Conservation (phyloP, 495 filamentous ascomycete species). For the Penicillium parvum region DNA sequence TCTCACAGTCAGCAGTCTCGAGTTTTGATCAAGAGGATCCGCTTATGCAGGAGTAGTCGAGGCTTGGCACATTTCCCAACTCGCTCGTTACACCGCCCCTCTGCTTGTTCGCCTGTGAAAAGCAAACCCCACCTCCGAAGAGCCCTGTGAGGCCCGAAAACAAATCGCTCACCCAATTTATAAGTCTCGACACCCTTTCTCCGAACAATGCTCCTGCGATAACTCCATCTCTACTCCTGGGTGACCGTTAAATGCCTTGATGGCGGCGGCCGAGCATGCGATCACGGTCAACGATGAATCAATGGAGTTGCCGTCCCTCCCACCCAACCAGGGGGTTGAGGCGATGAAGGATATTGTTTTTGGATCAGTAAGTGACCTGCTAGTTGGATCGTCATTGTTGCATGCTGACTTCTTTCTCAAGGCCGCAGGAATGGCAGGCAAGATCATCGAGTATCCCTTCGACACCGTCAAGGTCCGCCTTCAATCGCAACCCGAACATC, state of each 20-base stretch:
- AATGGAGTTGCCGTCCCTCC: slow-evolving; percentile 40
- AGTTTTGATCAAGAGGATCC: too few species aligned
- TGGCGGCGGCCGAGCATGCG: slow-evolving; percentile 44
- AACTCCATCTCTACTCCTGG: slow-evolving; percentile 24
- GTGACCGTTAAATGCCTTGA: slow-evolving; percentile 26
- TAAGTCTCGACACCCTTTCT: not conserved
- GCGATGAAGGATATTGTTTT: slow-evolving; percentile 77
- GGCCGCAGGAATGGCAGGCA: slow-evolving; percentile 85
- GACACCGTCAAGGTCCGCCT: slow-evolving; percentile 91
- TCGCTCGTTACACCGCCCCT: slow-evolving; percentile 28
- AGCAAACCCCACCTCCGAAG: not conserved
- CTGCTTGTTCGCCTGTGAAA: slow-evolving; percentile 1
- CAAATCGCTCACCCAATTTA: slow-evolving; percentile 22
- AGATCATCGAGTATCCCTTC: slow-evolving; percentile 96
- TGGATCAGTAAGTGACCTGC: slow-evolving; percentile 65
- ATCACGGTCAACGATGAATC: slow-evolving; percentile 35
- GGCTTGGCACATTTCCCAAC: slow-evolving; percentile 30
- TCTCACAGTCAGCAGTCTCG: too few species aligned
- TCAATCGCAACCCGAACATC: slow-evolving; percentile 70
- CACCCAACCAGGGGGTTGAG: slow-evolving; percentile 55
- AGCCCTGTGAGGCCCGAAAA: not conserved
- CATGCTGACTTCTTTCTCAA: slow-evolving; percentile 25
- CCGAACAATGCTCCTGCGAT: slow-evolving; percentile 27
- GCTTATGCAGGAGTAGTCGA: slow-evolving; percentile 16
- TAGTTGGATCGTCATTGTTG: too few species aligned